Base-by-base conservation (phyloP, 2,329 filamentous ascomycete genomes). In the Shiraia bambusicola region DNA sequence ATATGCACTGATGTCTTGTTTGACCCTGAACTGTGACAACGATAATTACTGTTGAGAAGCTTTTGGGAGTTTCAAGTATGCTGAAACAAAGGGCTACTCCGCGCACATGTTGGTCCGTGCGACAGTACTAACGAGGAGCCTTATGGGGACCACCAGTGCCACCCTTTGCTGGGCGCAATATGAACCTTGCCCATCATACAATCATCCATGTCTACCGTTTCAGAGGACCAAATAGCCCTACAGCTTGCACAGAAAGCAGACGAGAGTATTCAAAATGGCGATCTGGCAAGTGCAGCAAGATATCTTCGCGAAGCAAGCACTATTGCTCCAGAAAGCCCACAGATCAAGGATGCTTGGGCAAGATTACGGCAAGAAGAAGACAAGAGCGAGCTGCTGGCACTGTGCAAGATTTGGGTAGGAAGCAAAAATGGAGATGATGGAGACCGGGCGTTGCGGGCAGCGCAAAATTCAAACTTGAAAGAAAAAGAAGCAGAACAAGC, bases 241-340 rank as follows among this genome's bases (percentile, higher is more conserved):
- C 55, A 61, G 37, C 64, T 69, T 34, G 60, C 57, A 28, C 49
- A 57, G 28, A 59, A 56, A 44, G 65, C 64, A 9, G 42, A 37
- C 25, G 54, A 60, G 24, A 58, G 54, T 40, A 55, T 54, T 25
- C 54, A 56, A 28, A 45, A 54, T 8, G 63, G 63, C 36, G 60
- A 71, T 28, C 54, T 73, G 31, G 58, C 63, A 31, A 60, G 67
- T 38, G 73, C 72, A 15, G 69, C 69, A 17, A 55, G 65, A 33
- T 61, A 66, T n/a, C 55, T 76, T 40, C 65, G 69, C 32, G 69
- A 75, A 54, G 73, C 73, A 25, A 69, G 68, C 16, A 66, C 67
- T 30, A 61, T 76, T 27, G 68, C 70, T 37, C 67, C 72, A 24
- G 59, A 70, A 11, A 69, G 71, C 51, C 54, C 59, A 9, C 54